phyloP scores from a whole-genome alignment of 2,329 filamentous ascomycete genomes.

The Fusarium pseudonygamai region DNA sequence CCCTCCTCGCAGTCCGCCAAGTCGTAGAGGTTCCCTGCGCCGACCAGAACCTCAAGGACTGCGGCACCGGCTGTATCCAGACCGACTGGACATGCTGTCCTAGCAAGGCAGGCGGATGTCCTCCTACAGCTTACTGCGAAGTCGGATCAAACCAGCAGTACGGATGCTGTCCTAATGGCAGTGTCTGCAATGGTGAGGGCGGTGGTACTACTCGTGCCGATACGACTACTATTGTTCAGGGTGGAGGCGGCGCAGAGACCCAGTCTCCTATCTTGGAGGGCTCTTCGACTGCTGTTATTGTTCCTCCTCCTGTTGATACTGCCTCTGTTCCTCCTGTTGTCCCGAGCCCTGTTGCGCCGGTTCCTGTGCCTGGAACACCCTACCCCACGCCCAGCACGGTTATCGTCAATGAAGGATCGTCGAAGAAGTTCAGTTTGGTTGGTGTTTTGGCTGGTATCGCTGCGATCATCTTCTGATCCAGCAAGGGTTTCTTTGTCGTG shows the following conservation, averaged over 20 bases:
- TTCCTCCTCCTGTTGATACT: not conserved
- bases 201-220: slow-evolving; percentile 32
- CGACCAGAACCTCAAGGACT: slow-evolving; percentile 38
- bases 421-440: slow-evolving; percentile 28
- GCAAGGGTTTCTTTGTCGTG: not conserved
- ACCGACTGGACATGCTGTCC: slow-evolving; percentile 45
- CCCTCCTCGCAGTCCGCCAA: slow-evolving; percentile 34
- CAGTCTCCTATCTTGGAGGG: slow-evolving; percentile 16
- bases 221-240: slow-evolving; percentile 13
- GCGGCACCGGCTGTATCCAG: slow-evolving; percentile 45
- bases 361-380: slow-evolving; percentile 14
- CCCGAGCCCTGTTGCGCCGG: not conserved
- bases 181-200: slow-evolving; percentile 41
- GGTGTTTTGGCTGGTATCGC: slow-evolving; percentile 36
- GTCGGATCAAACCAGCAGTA: slow-evolving; percentile 41
- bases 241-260: not conserved
- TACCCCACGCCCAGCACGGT: slow-evolving; percentile 19
- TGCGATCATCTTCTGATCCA: slow-evolving; percentile 29
- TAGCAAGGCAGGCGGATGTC: slow-evolving; percentile 41
- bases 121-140: slow-evolving; percentile 36
- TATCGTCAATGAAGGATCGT: slow-evolving; percentile 26
- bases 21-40: slow-evolving; percentile 36
- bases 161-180: slow-evolving; percentile 45
- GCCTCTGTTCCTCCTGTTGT: not conserved
- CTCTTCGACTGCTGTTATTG: slow-evolving; percentile 9